Base-by-base conservation (phyloP, 257 asterid genomes). In the Avicennia marina region DNA sequence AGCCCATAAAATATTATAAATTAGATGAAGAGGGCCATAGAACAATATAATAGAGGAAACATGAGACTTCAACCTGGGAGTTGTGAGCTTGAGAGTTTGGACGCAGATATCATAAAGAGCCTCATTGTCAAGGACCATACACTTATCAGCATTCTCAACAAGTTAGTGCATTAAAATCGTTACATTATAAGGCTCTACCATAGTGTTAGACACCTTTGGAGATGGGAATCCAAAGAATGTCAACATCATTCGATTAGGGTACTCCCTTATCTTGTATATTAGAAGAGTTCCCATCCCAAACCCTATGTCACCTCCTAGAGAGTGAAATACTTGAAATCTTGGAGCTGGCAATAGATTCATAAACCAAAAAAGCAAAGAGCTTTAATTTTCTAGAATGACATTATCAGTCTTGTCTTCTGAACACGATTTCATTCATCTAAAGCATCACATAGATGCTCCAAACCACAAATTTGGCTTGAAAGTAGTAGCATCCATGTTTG, bases 61-160 rank as follows among this genome's bases (percentile, higher is more conserved):
- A n/a, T n/a, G n/a, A n/a, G 13, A 66, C 79, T 77, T 77, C 73
- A 80, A 73, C 55, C 83, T 77, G 33, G 83, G 83, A 66, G 73
- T 77, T 2, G 83, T 77, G 62, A 77, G 83, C 66, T 77, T 77
- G 26, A 77, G 79, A 8, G 83, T 77, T 46, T 77, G 72, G 75
- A 77, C 73, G 24, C 83, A 77, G 48, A 77, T 77, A 60, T 77
- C 83, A 11, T 77, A 77, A 7, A 77, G 73, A 11, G 81, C 81
- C 71, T 75, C 81, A 60, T 76, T 76, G 65, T 76, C 82, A 2
- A 72, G 70, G 29, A 73, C 83, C 83, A 77, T 77, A 56, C 83
- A 77, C 40, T 77, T 80, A 40, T 77, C 83, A 12, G 83, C 83
- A 46, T 77, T 77, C 48, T 77, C 83, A 1, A 77, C 77, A 7